A percentile compares a stretch with the other conserved stretches of the same genome.
phyloP scores from a whole-genome alignment of 2,329 filamentous ascomycete species.

The Pseudocercospora fijiensis region DNA sequence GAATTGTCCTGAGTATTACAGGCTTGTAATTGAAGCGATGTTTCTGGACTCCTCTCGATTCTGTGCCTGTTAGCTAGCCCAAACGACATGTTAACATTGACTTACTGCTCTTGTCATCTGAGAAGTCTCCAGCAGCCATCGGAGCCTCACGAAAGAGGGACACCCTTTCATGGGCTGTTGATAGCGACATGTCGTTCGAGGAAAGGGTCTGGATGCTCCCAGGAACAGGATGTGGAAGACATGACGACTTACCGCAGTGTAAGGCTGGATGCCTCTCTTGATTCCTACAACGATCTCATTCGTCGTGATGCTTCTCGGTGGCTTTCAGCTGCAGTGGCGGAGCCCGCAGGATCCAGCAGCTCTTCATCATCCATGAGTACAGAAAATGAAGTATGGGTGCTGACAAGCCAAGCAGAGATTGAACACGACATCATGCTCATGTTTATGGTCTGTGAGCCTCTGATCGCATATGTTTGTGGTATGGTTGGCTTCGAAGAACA shows the following conservation, averaged over 20 bases:
- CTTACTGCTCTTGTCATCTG: neutral
- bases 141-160: neutral
- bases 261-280: neutral
- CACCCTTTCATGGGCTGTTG: neutral
- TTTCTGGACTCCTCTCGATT: neutral
- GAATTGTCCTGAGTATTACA: conserved; percentile 17
- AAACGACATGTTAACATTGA: neutral
- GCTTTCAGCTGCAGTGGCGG: neutral
- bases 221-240: neutral
- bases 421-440: neutral
- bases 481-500: neutral
- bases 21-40: conserved; percentile 22
- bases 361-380: neutral
- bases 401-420: neutral
- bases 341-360: neutral
- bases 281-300: neutral
- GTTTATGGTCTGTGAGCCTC: neutral
- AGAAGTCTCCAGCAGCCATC: neutral
- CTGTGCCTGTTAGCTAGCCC: neutral
- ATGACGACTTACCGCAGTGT: neutral
- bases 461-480: neutral
- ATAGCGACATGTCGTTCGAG: neutral
- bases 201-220: neutral
- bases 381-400: neutral
- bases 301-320: neutral